Percentiles rank a stretch among this genome's conserved stretches.
Conservation (phyloP, 345 rosid genomes). For the Rhizophora mangle region DNA sequence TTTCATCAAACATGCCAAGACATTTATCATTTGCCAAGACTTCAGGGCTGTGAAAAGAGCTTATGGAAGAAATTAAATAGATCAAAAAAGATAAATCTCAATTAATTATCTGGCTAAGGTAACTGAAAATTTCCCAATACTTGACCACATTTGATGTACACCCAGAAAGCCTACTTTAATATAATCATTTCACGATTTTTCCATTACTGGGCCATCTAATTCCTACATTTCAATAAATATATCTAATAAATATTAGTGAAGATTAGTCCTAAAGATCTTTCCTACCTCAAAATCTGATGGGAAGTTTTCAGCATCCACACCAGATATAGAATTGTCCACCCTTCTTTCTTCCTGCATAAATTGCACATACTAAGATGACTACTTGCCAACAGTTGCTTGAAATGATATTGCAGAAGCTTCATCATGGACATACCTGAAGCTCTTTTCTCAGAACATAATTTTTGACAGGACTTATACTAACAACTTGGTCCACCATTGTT, state of each 20-base stretch:
- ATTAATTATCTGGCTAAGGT: not conserved
- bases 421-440: conserved; percentile 40
- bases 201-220: not conserved
- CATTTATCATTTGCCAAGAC: not conserved
- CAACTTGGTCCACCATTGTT: conserved; percentile 80
- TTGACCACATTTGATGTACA: not conserved
- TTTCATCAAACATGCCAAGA: not conserved
- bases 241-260: not conserved
- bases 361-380: conserved; percentile 13
- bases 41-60: not conserved
- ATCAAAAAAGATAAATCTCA: not conserved
- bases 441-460: conserved; percentile 53
- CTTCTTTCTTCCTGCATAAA: conserved; percentile 57
- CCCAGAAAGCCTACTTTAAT: conserved; percentile 2
- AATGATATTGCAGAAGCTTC: conserved; percentile 9
- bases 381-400: conserved; percentile 11
- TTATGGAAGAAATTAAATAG: not conserved
- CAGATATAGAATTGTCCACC: conserved; percentile 39
- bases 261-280: conserved; percentile 8
- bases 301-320: conserved; percentile 30
- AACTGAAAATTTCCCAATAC: conserved; percentile 1
- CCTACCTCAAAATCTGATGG: conserved; percentile 49
- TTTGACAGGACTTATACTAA: conserved; percentile 60
- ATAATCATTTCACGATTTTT: conserved; percentile 1
- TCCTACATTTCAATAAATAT: not conserved